These are phyloP conservation scores for Candida neerlandica DNA, from an alignment of 1,139 yeast genomes.

Conservation along the genomic window DNA sequence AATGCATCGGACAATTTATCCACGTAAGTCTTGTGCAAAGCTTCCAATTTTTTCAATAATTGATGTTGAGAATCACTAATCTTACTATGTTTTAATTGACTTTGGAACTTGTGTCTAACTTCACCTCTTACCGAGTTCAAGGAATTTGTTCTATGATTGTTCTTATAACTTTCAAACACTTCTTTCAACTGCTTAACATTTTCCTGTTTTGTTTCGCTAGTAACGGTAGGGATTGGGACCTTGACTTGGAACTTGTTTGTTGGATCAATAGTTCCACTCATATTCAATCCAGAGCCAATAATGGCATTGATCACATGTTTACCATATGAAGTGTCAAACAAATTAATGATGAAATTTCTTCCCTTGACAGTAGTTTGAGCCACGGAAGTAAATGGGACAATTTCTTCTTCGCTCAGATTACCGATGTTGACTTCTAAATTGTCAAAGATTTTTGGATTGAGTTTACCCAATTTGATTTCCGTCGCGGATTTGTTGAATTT, in stretches of 20 bases:
- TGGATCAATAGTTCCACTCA: conserved; percentile 79
- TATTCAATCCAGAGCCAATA: conserved; percentile 64
- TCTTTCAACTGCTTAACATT: conserved; percentile 62
- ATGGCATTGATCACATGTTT: conserved; percentile 72
- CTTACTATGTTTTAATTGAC: conserved; percentile 45
- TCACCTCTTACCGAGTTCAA: conserved; percentile 65
- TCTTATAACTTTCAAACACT: conserved; percentile 63
- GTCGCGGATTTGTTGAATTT: conserved; percentile 57
- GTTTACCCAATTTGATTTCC: conserved; percentile 67
- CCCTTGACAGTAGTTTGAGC: conserved; percentile 82
- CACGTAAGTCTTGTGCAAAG: conserved; percentile 62
- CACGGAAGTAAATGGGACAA: conserved; percentile 54
- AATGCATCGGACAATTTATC: conserved; percentile 59
- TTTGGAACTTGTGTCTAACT: conserved; percentile 59
- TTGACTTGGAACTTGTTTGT: conserved; percentile 71
- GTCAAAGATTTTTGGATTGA: conserved; percentile 70
- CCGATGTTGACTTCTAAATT: conserved; percentile 51
- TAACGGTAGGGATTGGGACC: conserved; percentile 74
- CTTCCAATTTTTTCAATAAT: conserved; percentile 61
- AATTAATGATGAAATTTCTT: conserved; percentile 69
- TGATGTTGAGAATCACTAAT: conserved; percentile 58
- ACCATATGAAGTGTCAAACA: conserved; percentile 76
- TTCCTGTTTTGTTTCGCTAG: conserved; percentile 66
- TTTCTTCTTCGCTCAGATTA: conserved; percentile 34
- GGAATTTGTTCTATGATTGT: conserved; percentile 33